These are phyloP conservation scores for Endotrypanum monterogeii DNA, from an alignment of 208 protist species.

Conservation along the genomic window DNA sequence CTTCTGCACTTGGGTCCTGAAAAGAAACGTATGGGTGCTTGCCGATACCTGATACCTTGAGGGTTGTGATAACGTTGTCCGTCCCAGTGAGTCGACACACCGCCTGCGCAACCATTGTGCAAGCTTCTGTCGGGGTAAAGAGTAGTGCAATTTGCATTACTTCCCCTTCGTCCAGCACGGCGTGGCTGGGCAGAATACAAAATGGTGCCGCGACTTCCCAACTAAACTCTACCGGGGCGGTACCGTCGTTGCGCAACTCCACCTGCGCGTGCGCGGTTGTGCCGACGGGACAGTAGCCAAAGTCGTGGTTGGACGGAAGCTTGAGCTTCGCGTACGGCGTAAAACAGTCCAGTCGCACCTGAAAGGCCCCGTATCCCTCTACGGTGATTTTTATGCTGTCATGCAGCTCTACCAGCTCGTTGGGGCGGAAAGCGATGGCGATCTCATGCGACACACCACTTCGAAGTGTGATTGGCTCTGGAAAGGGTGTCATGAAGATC, in stretches of 20 bases:
- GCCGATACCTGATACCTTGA: conserved; percentile 89
- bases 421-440: conserved; percentile 74
- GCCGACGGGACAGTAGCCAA: conserved; percentile 83
- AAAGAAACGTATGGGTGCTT: conserved; percentile 88
- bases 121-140: conserved; percentile 82
- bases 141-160: conserved; percentile 44
- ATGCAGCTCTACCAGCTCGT: conserved; percentile 68
- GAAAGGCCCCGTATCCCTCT: conserved; percentile 75
- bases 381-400: conserved; percentile 84
- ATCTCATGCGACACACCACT: conserved; percentile 83
- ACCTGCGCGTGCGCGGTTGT: conserved; percentile 56
- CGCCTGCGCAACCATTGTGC: conserved; percentile 70
- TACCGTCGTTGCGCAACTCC: conserved; percentile 79
- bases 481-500: conserved; percentile 88
- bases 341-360: conserved; percentile 75
- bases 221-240: conserved; percentile 70
- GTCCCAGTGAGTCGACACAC: conserved; percentile 72
- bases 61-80: conserved; percentile 48
- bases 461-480: conserved; percentile 79
- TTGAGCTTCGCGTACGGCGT: conserved; percentile 70
- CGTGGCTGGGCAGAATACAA: conserved; percentile 51
- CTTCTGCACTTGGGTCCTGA: conserved; percentile 12
- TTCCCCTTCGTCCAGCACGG: conserved; percentile 51
- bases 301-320: conserved; percentile 78
- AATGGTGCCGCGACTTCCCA: conserved; percentile 85